Conservation (phyloP, 306 rosid species). For the Dryas octopetala region DNA sequence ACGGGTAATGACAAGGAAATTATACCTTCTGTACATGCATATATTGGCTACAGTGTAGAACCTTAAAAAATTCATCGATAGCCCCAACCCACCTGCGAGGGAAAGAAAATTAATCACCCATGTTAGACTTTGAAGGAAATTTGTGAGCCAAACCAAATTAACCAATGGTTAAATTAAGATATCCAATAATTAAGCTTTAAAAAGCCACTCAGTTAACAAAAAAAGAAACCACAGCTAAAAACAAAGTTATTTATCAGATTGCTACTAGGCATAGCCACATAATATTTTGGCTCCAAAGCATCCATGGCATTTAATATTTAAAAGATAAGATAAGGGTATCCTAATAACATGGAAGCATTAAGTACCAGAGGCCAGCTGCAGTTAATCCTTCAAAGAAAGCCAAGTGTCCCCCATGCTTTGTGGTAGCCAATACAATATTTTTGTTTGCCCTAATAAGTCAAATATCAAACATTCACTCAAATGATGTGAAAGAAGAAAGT, state of each 20-base stretch:
- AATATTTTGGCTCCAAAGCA: background rate
- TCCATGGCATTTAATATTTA: background rate
- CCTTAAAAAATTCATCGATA: slow-evolving; percentile 60
- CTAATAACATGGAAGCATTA: background rate
- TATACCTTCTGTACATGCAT: slow-evolving; percentile 75
- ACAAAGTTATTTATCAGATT: background rate
- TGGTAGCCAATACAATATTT: slow-evolving; percentile 72
- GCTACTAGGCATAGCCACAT: background rate
- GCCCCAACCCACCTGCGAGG: slow-evolving; percentile 92
- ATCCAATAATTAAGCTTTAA: too few species aligned
- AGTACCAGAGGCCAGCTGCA: slow-evolving; percentile 74
- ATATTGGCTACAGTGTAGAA: slow-evolving; percentile 53
- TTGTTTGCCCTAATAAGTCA: slow-evolving; percentile 49
- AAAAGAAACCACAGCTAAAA: background rate
- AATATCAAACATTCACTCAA: slow-evolving; percentile 13
- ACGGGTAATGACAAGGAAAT: background rate
- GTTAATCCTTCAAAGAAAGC: slow-evolving; percentile 87
- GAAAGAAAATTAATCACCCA: slow-evolving; percentile 4
- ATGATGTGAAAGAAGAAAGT: slow-evolving; percentile 14
- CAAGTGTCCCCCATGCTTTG: slow-evolving; percentile 78
- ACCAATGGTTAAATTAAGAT: too few species aligned
- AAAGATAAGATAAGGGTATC: background rate
- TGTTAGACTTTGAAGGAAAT: background rate
- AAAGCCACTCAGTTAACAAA: background rate
- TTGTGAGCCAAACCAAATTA: background rate